These are phyloP conservation scores for Kregervanrija pseudodelftensis DNA, from an alignment of 805 yeast genomes.

Conservation along the genomic window DNA sequence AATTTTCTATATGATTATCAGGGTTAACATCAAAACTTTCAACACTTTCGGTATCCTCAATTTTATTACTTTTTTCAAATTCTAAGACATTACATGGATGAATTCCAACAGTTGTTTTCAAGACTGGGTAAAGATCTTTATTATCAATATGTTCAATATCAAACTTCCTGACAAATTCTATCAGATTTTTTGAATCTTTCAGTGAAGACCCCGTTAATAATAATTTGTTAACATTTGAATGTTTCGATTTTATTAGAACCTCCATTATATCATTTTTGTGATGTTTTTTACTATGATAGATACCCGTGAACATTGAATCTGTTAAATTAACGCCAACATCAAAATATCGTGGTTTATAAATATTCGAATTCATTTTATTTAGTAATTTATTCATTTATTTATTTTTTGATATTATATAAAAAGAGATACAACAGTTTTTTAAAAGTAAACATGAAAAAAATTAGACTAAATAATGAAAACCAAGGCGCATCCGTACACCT, in stretches of 20 bases:
- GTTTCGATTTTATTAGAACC: conserved; percentile 61
- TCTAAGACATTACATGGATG: conserved; percentile 86
- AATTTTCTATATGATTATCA: conserved; percentile 36
- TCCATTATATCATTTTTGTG: conserved; percentile 62
- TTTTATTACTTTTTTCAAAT: conserved; percentile 23
- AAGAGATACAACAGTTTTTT: no score
- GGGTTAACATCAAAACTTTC: conserved; percentile 15
- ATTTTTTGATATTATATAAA: no score
- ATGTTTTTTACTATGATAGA: conserved; percentile 55
- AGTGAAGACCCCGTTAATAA: conserved; percentile 81
- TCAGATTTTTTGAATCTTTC: conserved; percentile 55
- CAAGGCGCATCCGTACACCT: no score
- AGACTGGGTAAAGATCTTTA: conserved; percentile 17
- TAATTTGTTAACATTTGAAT: conserved; percentile 58
- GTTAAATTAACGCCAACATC: conserved; percentile 63
- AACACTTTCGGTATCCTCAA: no score
- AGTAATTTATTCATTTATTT: no score
- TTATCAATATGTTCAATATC: conserved; percentile 11
- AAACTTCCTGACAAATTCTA: conserved; percentile 39
- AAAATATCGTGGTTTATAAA: conserved; percentile 28
- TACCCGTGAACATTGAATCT: conserved; percentile 82
- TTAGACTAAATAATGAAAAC: no score
- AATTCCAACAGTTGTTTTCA: conserved; percentile 79
- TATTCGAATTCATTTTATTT: not conserved
- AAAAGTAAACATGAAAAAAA: no score